Evolutionary conservation across 192 early-diverging fungal species (phyloP).

Genomic region (Obelidium mucronatum): DNA sequence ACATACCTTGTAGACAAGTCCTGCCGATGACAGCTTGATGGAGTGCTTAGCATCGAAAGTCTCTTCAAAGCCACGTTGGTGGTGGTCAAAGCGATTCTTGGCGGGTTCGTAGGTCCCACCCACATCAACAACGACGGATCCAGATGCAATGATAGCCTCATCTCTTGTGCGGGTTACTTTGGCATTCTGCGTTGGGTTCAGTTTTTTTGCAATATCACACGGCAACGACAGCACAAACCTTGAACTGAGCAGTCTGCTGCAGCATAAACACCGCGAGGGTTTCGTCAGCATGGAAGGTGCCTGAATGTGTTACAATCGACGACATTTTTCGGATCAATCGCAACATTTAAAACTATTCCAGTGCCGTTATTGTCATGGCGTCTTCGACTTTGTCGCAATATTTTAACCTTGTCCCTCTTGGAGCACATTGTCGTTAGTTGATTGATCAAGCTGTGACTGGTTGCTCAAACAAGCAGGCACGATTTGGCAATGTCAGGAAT

Average conservation of each 20-base stretch:
- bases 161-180: conserved; percentile 82
- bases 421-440: too few species aligned
- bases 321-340: conserved; percentile 15
- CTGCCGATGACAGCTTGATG: conserved; percentile 91
- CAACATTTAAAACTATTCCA: too few species aligned
- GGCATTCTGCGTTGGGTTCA: conserved; percentile 16
- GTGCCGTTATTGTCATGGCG: too few species aligned
- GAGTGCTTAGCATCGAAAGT: conserved; percentile 79
- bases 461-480: too few species aligned
- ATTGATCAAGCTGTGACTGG: too few species aligned
- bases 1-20: conserved; percentile 84
- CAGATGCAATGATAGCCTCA: conserved; percentile 73
- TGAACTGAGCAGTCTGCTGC: conserved; percentile 63
- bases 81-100: conserved; percentile 84
- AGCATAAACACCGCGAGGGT: conserved; percentile 92
- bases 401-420: too few species aligned
- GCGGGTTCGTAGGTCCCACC: conserved; percentile 89
- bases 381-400: too few species aligned
- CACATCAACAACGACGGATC: conserved; percentile 90
- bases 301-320: conserved; percentile 28
- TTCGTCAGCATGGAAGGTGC: conserved; percentile 75
- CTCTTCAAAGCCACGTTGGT: conserved; percentile 92
- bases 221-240: conserved; percentile 7
- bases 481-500: too few species aligned
- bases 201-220: background rate